Base-by-base conservation (phyloP, 164 flowering plant genomes). In the Chimonanthus salicifolius region DNA sequence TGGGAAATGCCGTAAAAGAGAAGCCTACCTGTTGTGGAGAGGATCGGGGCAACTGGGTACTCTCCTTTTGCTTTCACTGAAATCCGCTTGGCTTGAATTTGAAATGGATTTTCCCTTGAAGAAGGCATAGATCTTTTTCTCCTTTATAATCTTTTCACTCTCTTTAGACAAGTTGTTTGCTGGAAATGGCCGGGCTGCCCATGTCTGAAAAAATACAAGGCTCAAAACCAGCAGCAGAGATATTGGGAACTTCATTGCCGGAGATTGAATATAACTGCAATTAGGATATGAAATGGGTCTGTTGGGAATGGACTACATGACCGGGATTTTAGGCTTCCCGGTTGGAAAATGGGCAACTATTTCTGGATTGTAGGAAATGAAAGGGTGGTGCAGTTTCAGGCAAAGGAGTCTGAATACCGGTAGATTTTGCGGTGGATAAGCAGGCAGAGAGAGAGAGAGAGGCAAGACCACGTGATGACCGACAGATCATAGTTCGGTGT, bases 11-110 rank as follows among this genome's bases (percentile, higher is more conserved):
- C 2, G 4, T 46, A 45, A 49, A 49, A 49, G 50, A 71, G 6
- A n/a, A 18, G 72, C 58, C 60, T 64, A 74, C 77, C 77, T 68
- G 58, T 74, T 74, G 49, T 74, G 77, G 33, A 74, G 77, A 60
- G 77, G 77, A 64, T 74, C 77, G 5, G 77, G 77, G 72, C 72
- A 74, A 63, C 68, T 74, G 21, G 77, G 77, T 1, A 74, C 72
- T 63, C 72, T 74, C 7, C 77, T 65, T 69, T 74, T 69, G 77
- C 72, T 69, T n/a, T 70, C 68, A 33, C 43, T 4, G 16, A 69
- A 68, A 43, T n/a, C 77, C 69, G 49, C 62, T 20, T 46, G 58
- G 6, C 49, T 75, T 49, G 65, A 71, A 70, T 75, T 70, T n/a
- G 5, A 51, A 64, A 33, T 33, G 33, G 77, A 18, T 71, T 50